These are phyloP conservation scores for Ophiostoma novo-ulmi DNA, from an alignment of 2,329 filamentous ascomycete species.

Conservation along the genomic window DNA sequence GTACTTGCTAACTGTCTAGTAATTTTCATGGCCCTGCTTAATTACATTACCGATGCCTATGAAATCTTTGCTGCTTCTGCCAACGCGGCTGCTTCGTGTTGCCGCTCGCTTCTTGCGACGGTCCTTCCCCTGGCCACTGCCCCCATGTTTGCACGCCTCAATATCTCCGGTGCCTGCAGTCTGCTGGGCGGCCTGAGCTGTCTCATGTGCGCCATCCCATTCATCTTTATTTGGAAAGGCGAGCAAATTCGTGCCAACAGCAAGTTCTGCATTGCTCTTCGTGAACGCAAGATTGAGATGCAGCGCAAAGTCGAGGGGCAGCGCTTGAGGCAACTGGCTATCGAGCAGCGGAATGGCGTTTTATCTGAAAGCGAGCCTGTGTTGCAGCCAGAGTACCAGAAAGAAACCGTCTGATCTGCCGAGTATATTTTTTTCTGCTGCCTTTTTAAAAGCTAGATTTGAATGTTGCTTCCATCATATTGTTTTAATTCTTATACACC, in stretches of 20 bases:
- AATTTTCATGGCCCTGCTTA: slow-evolving; percentile 58
- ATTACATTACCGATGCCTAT: slow-evolving; percentile 50
- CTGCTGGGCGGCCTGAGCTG: slow-evolving; percentile 48
- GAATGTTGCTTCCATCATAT: background rate
- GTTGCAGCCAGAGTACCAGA: background rate
- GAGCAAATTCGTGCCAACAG: slow-evolving; percentile 51
- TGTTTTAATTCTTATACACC: background rate
- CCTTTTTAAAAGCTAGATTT: background rate
- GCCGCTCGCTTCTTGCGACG: slow-evolving; percentile 47
- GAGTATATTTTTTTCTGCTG: background rate
- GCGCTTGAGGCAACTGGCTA: slow-evolving; percentile 23
- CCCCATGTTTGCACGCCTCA: slow-evolving; percentile 46
- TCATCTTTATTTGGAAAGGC: slow-evolving; percentile 52
- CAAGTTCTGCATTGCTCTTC: slow-evolving; percentile 58
- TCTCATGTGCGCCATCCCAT: slow-evolving; percentile 48
- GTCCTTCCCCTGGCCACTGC: slow-evolving; percentile 53
- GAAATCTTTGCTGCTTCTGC: slow-evolving; percentile 57
- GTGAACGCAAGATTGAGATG: slow-evolving; percentile 47
- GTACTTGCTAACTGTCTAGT: slow-evolving; percentile 20
- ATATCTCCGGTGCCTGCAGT: slow-evolving; percentile 48
- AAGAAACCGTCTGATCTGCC: slow-evolving; percentile 17
- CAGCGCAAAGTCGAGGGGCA: slow-evolving; percentile 39
- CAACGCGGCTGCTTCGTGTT: slow-evolving; percentile 47
- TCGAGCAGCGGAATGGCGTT: background rate
- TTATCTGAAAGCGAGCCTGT: background rate